Base-by-base conservation (phyloP, 108 stramenopile species). In the Schizochytrium sp. region DNA sequence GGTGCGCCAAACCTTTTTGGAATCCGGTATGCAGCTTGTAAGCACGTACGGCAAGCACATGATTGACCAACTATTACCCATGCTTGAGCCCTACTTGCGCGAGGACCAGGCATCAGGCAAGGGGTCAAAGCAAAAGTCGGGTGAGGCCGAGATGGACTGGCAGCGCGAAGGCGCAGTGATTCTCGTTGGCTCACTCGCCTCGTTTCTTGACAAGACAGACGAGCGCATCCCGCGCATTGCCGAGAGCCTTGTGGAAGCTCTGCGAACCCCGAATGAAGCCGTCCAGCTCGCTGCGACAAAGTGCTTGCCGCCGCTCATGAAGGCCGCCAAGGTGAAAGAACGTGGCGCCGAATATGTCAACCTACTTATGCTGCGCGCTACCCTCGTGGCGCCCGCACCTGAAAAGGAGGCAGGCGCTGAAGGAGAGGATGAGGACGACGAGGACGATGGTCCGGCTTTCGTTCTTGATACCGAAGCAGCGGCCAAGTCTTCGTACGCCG, bases 241-340 rank as follows among this genome's bases (percentile, higher is more conserved):
- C 51, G 63, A 90, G n/a, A 76, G 89, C n/a, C 92, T 94, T 5
- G 87, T 92, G 23, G 93, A 89, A 14, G 91, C 91, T 5, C 88
- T 91, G 29, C 12, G 23, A 16, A 94, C 92, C 5, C 94, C 94
- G 6, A 89, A 90, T 5, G 94, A 93, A 88, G 63, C 93, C 1
- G 94, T 93, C 44, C 94, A 94, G 87, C 76, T 87, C 18, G 90
- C 94, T 12, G 92, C 94, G 10, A 90, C 94, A 48, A 88, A 91
- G 51, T 92, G 93, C 60, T 91, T 95, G 43, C 91, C 88, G 21
- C 93, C 94, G 5, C 91, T 95, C 53, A 44, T 58, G 41, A 90
- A 92, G 89, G 16, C 34, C 34, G 53, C 89, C 60, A 91, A 91
- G 71, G 44, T 28, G 58, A 43, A 47, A 57, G 18, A 53, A 16